Evolutionary conservation across 2,329 filamentous ascomycete species (phyloP), one percentile per base, ranked within the genome.

Genomic region (Xylariales sp.): DNA sequence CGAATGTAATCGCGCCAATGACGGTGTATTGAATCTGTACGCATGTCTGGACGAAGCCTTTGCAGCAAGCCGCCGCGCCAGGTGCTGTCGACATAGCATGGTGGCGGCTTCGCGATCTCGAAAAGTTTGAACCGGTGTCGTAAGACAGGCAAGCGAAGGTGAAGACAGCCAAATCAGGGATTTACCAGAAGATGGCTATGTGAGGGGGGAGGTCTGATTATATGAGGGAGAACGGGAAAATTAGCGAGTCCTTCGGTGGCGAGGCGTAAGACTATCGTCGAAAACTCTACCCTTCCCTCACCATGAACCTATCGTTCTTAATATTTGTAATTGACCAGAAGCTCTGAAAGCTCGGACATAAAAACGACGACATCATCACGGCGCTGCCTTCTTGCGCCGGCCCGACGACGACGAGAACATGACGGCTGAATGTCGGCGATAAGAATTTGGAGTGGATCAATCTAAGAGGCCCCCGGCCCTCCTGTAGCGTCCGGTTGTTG

Each of bases 11-110:
- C 53, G 54, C 24, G 51, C 24, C 2, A 50, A 16, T 14, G 47
- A 47, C 31, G 43, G 37, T 16, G 51, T 38, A 32, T 52, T 48
- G 5, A 54, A 31, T 15, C 50, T 47, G 15, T 50, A 49, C 4
- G 51, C 49, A 41, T 55, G 45, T 34, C 46, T 50, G 15, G 50
- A 46, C 16, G 53, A 48, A 7, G 41, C 49, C 40, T 47, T 49
- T 31, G 48, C 49, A 47, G 53, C 53, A 20, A 57, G 33, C 28
- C 54, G 58, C 51, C 58, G 56, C 41, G 57, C 51, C 10, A 60
- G 39, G 33, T 45, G 56, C 53, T 61, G 59, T 46, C 57, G 56
- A 44, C 59, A 60, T 49, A 61, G 46, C 59, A 61, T 60, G 18
- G 43, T 54, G 43, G 40, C 32, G 31, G 28, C 15, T 12, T 32